Percentiles rank a stretch among this genome's conserved stretches.
Evolutionary conservation across 2,329 filamentous ascomycete genomes (phyloP).

Genomic region (Fusarium fracticaudum): DNA sequence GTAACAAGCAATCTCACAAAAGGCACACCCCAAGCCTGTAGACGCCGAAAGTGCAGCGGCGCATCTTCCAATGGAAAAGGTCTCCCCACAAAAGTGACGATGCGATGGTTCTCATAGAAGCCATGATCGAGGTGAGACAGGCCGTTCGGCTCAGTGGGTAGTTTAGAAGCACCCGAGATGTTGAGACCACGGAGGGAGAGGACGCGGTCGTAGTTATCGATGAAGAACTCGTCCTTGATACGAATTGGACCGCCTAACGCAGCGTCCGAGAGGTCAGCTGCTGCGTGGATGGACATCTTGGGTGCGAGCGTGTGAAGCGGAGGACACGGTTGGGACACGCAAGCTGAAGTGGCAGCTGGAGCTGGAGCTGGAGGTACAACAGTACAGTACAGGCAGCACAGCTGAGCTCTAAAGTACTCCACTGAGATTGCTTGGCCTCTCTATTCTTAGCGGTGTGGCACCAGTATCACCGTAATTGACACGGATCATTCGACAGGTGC

Average conservation of each 20-base stretch:
- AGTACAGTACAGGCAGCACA: not conserved
- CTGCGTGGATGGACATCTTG: slow-evolving; percentile 38
- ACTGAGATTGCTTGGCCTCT: slow-evolving; percentile 24
- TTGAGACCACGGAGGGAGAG: slow-evolving; percentile 54
- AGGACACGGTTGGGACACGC: slow-evolving; percentile 30
- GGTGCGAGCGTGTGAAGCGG: slow-evolving; percentile 8
- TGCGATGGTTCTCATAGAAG: slow-evolving; percentile 53
- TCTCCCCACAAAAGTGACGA: slow-evolving; percentile 51
- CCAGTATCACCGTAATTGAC: not conserved
- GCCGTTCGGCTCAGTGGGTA: slow-evolving; percentile 50
- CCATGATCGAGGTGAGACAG: slow-evolving; percentile 52
- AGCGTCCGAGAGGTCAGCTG: slow-evolving; percentile 49
- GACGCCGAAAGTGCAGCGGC: slow-evolving; percentile 50
- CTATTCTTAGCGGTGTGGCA: slow-evolving; percentile 9
- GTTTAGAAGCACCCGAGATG: slow-evolving; percentile 53
- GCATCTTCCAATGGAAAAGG: slow-evolving; percentile 53
- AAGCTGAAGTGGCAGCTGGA: slow-evolving; percentile 3
- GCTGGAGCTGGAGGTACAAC: not conserved
- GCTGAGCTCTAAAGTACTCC: slow-evolving; percentile 15
- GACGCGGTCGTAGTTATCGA: slow-evolving; percentile 51
- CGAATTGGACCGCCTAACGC: slow-evolving; percentile 47
- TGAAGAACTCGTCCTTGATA: slow-evolving; percentile 45
- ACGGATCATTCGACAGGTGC: not conserved
- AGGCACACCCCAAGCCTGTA: slow-evolving; percentile 52
- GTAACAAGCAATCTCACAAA: slow-evolving; percentile 54